A percentile compares a stretch with the other conserved stretches of the same genome.
Conservation (phyloP, 148 eudicot genomes). For the Vaccinium myrtillus region DNA sequence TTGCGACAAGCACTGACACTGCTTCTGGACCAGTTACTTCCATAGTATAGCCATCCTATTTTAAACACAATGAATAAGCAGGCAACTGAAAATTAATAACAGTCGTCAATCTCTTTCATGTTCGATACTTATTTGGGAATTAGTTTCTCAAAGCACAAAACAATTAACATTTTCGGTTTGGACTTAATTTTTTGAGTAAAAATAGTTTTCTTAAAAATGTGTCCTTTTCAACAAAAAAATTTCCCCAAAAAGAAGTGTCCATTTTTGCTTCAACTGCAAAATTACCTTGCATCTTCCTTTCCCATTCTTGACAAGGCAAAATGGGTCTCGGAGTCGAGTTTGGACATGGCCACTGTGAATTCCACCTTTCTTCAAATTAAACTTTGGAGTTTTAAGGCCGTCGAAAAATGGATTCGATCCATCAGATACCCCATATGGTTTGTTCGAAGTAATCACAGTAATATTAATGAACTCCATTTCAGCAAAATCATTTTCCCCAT, state of each 20-base stretch:
- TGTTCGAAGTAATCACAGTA: conserved; percentile 74
- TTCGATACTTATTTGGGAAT: not conserved
- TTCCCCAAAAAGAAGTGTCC: not conserved
- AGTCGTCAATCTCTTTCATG: not conserved
- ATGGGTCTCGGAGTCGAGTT: conserved; percentile 69
- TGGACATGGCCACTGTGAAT: conserved; percentile 95
- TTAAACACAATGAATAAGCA: not conserved
- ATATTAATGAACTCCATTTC: conserved; percentile 79
- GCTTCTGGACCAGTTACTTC: conserved; percentile 51
- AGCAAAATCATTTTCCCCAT: conserved; percentile 73
- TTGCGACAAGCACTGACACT: conserved; percentile 70
- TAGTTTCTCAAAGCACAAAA: not conserved
- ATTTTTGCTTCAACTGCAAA: not conserved
- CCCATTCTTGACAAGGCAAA: conserved; percentile 51
- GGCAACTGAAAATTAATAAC: not conserved
- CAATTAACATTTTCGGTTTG: not conserved
- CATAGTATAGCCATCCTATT: conserved; percentile 85
- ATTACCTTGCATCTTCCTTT: conserved; percentile 77
- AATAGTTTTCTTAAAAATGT: not conserved
- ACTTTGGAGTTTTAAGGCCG: conserved; percentile 48
- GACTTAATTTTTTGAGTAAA: not conserved
- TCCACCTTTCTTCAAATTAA: conserved; percentile 47
- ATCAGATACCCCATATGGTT: conserved; percentile 79
- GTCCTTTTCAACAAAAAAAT: not conserved
- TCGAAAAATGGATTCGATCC: conserved; percentile 83